phyloP scores from a whole-genome alignment of 768 basidiomycete species.

The Trametes punicea region DNA sequence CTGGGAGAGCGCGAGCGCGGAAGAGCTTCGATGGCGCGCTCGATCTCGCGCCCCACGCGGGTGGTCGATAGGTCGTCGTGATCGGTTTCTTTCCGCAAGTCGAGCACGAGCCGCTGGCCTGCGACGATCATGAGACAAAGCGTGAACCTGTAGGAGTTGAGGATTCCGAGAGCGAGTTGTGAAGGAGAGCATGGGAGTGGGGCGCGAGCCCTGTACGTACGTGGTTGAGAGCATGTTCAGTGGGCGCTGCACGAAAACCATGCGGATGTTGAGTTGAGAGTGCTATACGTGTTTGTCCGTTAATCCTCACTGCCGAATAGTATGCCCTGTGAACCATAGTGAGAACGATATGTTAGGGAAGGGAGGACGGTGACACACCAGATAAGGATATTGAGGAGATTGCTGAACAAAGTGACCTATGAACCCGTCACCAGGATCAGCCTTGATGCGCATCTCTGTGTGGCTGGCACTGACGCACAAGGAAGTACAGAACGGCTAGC shows the following conservation, averaged over 20 bases:
- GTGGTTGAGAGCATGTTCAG: conserved; percentile 16
- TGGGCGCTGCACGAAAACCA: conserved; percentile 1
- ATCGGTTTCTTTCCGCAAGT: conserved; percentile 15
- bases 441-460: no score
- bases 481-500: conserved; percentile 14
- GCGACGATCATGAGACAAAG: conserved; percentile 16
- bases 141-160: conserved; percentile 1
- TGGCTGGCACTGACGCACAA: neutral
- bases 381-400: conserved; percentile 12
- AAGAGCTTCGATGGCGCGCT: conserved; percentile 17
- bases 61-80: conserved; percentile 14
- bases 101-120: conserved; percentile 20
- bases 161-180: neutral
- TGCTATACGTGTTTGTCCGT: no score
- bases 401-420: conserved; percentile 9
- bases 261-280: neutral
- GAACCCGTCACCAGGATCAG: neutral
- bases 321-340: neutral
- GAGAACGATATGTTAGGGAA: neutral
- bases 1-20: conserved; percentile 8
- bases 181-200: no score
- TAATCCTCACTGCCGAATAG: conserved; percentile 4
- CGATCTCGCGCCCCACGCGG: conserved; percentile 17
- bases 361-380: neutral
- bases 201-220: neutral